Evolutionary conservation across 106 monocot species (phyloP).

Genomic region (Hemerocallis citrina): DNA sequence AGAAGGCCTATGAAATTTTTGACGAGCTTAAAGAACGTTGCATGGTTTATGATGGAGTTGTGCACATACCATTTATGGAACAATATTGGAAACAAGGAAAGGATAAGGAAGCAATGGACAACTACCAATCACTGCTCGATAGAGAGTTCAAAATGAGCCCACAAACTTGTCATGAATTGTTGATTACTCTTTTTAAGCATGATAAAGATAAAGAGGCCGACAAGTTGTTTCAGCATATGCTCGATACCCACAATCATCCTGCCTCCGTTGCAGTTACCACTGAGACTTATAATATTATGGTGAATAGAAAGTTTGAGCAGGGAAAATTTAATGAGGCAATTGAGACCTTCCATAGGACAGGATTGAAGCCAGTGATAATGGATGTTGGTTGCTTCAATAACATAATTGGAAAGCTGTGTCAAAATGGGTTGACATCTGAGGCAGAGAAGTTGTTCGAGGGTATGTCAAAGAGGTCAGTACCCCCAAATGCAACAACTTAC

Average conservation of each 20-base stretch:
- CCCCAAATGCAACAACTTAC: conserved; percentile 53
- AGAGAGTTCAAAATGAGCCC: conserved; percentile 81
- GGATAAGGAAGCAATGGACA: conserved; percentile 96
- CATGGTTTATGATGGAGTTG: conserved; percentile 84
- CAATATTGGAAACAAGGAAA: conserved; percentile 67
- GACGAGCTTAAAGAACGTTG: conserved; percentile 77
- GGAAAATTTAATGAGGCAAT: conserved; percentile 67
- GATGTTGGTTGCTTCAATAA: conserved; percentile 84
- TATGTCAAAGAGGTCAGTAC: conserved; percentile 62
- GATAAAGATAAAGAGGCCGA: conserved; percentile 62
- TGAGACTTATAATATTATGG: conserved; percentile 92
- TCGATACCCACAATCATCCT: conserved; percentile 54
- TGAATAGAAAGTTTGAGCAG: conserved; percentile 66
- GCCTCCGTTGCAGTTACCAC: conserved; percentile 52
- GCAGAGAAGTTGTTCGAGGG: conserved; percentile 73
- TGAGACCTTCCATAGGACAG: conserved; percentile 63
- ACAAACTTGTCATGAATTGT: conserved; percentile 61
- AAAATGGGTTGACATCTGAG: conserved; percentile 48
- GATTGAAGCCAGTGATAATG: conserved; percentile 62
- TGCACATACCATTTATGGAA: conserved; percentile 81
- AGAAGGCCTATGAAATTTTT: conserved; percentile 75
- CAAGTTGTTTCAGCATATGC: conserved; percentile 61
- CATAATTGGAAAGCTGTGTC: conserved; percentile 82
- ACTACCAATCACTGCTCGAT: conserved; percentile 71
- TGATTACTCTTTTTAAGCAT: conserved; percentile 61